Conservation (phyloP, 305 asterid genomes). For the Plantago coronopus region DNA sequence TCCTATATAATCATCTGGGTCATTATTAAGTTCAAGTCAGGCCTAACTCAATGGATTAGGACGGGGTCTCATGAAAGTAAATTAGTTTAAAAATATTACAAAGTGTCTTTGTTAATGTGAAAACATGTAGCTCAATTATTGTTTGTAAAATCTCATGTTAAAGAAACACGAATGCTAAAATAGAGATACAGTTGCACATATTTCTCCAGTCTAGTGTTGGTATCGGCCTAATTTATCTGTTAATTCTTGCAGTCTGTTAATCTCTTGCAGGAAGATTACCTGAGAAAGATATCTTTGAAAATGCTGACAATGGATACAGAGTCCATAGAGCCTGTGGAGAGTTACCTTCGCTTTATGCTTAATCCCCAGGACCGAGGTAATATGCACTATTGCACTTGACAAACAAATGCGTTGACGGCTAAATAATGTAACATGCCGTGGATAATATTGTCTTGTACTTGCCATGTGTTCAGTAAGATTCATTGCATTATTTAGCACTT, state of each 20-base stretch:
- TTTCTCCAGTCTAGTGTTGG: neutral
- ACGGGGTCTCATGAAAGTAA: too few relatives aligned
- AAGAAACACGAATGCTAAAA: too few relatives aligned
- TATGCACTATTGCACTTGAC: neutral
- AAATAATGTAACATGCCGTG: neutral
- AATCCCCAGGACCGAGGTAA: conserved; percentile 50
- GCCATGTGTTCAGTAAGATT: neutral
- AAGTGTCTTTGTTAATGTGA: too few relatives aligned
- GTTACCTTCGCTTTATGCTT: conserved; percentile 35
- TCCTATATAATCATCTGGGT: too few relatives aligned
- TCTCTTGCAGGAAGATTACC: conserved; percentile 57
- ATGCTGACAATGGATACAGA: conserved; percentile 54
- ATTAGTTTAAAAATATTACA: too few relatives aligned
- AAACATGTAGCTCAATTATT: too few relatives aligned
- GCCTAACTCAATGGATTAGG: too few relatives aligned
- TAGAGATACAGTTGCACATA: too few relatives aligned
- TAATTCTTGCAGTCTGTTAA: conserved; percentile 46
- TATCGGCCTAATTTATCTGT: neutral
- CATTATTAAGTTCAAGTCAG: too few relatives aligned
- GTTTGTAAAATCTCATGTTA: too few relatives aligned
- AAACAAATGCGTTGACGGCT: conserved; percentile 9
- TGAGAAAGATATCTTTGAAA: conserved; percentile 51
- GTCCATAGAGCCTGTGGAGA: conserved; percentile 38
- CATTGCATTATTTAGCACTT: neutral
- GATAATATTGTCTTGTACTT: neutral